phyloP scores from a whole-genome alignment of 2,329 filamentous ascomycete species.

The Periconia macrospinosa region DNA sequence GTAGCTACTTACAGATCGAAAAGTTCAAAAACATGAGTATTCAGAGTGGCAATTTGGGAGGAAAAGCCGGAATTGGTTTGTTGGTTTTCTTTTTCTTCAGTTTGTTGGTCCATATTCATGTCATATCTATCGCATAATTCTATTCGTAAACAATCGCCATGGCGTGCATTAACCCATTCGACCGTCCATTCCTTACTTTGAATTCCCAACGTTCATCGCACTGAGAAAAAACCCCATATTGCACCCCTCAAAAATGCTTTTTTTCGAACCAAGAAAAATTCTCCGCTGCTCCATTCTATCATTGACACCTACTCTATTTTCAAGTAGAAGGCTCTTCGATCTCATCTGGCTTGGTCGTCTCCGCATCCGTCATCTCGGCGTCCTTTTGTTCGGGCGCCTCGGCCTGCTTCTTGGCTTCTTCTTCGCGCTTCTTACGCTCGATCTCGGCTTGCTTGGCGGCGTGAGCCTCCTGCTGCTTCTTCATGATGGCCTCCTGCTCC shows the following conservation, averaged over 20 bases:
- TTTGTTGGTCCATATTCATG: not conserved
- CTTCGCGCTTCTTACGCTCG: constrained; percentile 77
- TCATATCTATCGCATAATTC: constrained; percentile 3
- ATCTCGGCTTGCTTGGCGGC: constrained; percentile 66
- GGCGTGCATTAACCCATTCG: not conserved
- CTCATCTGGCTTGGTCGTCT: constrained; percentile 43
- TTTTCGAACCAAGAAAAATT: constrained; percentile 5
- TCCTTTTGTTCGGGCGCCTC: constrained; percentile 48
- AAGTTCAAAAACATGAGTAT: too few relatives aligned
- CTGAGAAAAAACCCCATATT: not conserved
- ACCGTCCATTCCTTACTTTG: not conserved
- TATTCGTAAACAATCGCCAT: constrained; percentile 2
- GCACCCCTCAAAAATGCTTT: constrained; percentile 11
- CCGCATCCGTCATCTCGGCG: constrained; percentile 65
- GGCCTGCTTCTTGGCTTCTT: constrained; percentile 65
- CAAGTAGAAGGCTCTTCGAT: constrained; percentile 39
- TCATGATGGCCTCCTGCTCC: constrained; percentile 73
- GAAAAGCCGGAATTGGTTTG: too few relatives aligned
- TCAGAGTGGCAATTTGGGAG: too few relatives aligned
- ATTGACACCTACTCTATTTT: constrained; percentile 2
- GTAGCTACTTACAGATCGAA: too few relatives aligned
- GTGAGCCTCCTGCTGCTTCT: constrained; percentile 66
- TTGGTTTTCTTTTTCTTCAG: not conserved
- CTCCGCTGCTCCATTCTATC: constrained; percentile 1
- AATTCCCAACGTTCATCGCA: not conserved